Evolutionary conservation across 1,139 yeast genomes (phyloP).

Genomic region (Suhomyces taliae): DNA sequence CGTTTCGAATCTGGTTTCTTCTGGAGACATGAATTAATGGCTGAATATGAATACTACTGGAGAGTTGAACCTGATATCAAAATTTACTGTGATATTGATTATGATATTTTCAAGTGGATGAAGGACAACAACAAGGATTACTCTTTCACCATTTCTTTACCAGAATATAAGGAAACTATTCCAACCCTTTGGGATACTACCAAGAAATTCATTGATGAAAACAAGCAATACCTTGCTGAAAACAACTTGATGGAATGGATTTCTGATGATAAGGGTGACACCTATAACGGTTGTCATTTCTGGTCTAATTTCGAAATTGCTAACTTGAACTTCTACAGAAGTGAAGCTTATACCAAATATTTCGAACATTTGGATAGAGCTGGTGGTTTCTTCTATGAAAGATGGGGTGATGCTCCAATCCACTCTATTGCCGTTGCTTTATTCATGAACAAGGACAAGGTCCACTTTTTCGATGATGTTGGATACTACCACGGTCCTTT

Average conservation of each 20-base stretch:
- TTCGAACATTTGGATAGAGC: slow-evolving; percentile 71
- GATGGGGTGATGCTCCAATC: slow-evolving; percentile 95
- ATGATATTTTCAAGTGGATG: slow-evolving; percentile 83
- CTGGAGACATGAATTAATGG: slow-evolving; percentile 71
- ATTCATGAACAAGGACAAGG: slow-evolving; percentile 61
- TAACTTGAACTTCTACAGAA: slow-evolving; percentile 70
- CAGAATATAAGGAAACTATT: slow-evolving; percentile 80
- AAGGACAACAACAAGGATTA: slow-evolving; percentile 69
- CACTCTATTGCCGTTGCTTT: slow-evolving; percentile 86
- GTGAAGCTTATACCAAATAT: slow-evolving; percentile 64
- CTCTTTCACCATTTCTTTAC: slow-evolving; percentile 79
- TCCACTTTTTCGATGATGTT: slow-evolving; percentile 79
- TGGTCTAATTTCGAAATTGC: slow-evolving; percentile 90
- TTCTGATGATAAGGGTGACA: slow-evolving; percentile 63
- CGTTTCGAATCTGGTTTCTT: slow-evolving; percentile 90
- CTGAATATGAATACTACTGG: slow-evolving; percentile 85
- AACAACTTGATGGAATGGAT: slow-evolving; percentile 73
- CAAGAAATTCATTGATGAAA: slow-evolving; percentile 59
- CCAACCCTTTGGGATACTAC: slow-evolving; percentile 82
- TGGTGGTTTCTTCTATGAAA: slow-evolving; percentile 88
- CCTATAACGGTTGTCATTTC: slow-evolving; percentile 80
- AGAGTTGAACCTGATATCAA: slow-evolving; percentile 88
- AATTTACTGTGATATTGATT: slow-evolving; percentile 75
- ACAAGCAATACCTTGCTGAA: slow-evolving; percentile 65
- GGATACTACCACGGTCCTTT: slow-evolving; percentile 83